These are phyloP conservation scores for Colletotrichum australisinense DNA, from an alignment of 2,329 filamentous ascomycete genomes.

Conservation along the genomic window DNA sequence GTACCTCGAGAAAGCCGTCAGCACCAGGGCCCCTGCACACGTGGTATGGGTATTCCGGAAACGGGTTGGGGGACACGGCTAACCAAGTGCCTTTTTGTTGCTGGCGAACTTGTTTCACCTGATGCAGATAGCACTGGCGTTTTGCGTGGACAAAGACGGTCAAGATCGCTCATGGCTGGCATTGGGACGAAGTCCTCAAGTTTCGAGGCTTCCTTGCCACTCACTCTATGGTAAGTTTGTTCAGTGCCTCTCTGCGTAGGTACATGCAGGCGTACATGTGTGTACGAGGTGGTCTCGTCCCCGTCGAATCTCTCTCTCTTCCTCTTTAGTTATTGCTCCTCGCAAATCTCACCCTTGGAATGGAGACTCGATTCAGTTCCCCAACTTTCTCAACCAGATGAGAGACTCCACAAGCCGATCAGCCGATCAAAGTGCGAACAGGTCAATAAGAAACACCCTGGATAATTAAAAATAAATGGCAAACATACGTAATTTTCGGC, in stretches of 20 bases:
- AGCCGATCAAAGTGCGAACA: slow-evolving; percentile 12
- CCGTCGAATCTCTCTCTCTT: not conserved
- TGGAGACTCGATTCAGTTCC: not conserved
- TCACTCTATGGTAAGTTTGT: not conserved
- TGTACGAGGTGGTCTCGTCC: not conserved
- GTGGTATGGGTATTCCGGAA: slow-evolving; percentile 27
- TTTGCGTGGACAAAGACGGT: not conserved
- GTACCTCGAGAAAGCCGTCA: slow-evolving; percentile 17
- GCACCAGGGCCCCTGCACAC: slow-evolving; percentile 21
- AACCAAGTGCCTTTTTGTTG: not conserved
- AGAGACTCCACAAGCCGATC: slow-evolving; percentile 15
- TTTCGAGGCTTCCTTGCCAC: not conserved
- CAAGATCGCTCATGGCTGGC: not conserved
- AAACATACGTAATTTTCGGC: not conserved
- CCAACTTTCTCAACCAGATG: not conserved
- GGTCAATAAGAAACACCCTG: not conserved
- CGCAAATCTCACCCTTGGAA: not conserved
- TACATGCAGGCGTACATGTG: not conserved
- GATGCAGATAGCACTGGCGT: not conserved
- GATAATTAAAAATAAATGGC: slow-evolving; percentile 1
- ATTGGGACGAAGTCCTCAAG: not conserved
- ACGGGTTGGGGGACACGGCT: slow-evolving; percentile 10
- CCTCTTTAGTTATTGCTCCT: not conserved
- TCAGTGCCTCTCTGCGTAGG: not conserved
- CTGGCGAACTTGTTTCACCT: slow-evolving; percentile 25